Conservation (phyloP, 345 rosid genomes). For the Citrus inodora region DNA sequence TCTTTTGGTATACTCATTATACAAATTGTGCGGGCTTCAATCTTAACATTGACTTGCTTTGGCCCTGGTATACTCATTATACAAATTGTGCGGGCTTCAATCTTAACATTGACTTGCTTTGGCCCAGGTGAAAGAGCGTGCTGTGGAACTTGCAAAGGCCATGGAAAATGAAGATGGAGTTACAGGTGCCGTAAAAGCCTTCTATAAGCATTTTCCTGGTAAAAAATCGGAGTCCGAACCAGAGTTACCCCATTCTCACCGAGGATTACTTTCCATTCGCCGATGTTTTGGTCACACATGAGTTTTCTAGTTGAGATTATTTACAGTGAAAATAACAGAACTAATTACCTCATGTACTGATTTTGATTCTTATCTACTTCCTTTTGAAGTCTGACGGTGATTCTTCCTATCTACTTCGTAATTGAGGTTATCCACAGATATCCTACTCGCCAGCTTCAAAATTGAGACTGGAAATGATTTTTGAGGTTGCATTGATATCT, state of each 20-base stretch:
- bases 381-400: background rate
- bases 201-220: slow-evolving; percentile 44
- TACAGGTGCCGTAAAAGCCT: slow-evolving; percentile 51
- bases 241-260: slow-evolving; percentile 1
- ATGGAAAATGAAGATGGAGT: slow-evolving; percentile 55
- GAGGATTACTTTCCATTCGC: slow-evolving; percentile 20
- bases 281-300: slow-evolving; percentile 32
- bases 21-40: background rate
- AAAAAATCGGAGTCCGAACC: background rate
- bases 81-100: background rate
- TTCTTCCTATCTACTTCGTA: no score
- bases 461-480: background rate
- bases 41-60: background rate
- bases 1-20: background rate
- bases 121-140: slow-evolving; percentile 45
- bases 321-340: background rate
- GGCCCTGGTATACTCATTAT: background rate
- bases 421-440: background rate
- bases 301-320: background rate
- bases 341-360: background rate
- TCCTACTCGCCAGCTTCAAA: background rate
- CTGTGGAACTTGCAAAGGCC: slow-evolving; percentile 37
- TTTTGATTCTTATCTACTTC: background rate
- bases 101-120: background rate
- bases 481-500: no score